Evolutionary conservation across 2,329 filamentous ascomycete species (phyloP), one percentile per base, ranked within the genome.

Genomic region (Cladosporium sphaerospermum): DNA sequence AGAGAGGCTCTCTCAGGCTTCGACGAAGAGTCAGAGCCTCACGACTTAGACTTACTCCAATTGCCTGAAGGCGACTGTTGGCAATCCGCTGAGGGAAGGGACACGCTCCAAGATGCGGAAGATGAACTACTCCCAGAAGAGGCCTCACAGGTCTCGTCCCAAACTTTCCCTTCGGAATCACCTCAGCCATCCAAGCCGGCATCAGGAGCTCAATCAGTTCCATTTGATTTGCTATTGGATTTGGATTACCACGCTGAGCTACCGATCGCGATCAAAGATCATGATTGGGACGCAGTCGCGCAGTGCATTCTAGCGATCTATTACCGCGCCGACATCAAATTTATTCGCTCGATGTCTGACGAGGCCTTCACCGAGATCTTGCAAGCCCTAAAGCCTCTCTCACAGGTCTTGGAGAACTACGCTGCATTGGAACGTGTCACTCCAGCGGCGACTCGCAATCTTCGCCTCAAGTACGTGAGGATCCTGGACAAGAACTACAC

Each of bases 351-450:
- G 4, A 64, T 89, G 18, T 75, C 84, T 0, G 66, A 74, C 1
- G 71, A 76, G 1, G 77, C 77, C 1, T 83, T 89, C 62, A 80
- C 82, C 1, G 82, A 86, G 57, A 77, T 86, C 9, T 66, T 91
- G 31, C 76, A 77, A 33, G 73, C 76, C 4, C 67, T 90, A 8
- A 40, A 37, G 31, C 40, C 48, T 37, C 82, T 87, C 54, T 84
- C 86, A 0, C 61, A 67, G 19, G 59, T 81, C 39, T 66, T 70
- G 19, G 70, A 71, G 1, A 72, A 75, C 59, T 69, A 78, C 4
- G 62, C 67, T 18, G 68, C 82, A 14, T 72, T 78, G 49, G 64
- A 69, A 16, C 67, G 76, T 10, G 64, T 81, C 16, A 83, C 85
- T 63, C 64, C 74, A 3, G 69, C 70, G 9, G 63, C 75, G 34